Base-by-base conservation (phyloP, 495 filamentous ascomycete genomes). In the Cercophora newfieldiana region DNA sequence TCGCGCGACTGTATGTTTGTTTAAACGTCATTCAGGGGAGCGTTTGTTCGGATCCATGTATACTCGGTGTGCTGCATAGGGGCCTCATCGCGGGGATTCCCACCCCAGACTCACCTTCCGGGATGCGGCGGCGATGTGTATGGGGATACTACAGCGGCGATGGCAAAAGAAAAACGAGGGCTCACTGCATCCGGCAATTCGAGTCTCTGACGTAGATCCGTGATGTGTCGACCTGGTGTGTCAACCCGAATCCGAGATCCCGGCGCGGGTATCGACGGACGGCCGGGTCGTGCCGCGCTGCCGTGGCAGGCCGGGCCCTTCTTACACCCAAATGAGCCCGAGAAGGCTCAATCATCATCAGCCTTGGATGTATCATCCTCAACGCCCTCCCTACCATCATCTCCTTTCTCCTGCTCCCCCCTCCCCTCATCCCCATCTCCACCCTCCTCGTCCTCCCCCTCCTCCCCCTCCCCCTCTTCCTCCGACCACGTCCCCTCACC, bases 401-500 rank as follows among this genome's bases (percentile, higher is more conserved):
- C 57, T 30, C 21, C 29, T 1, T 29, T n/a, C 16, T 51, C 59
- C 31, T 50, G 37, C 14, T 28, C 47, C 6, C 19, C 26, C 44
- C 50, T 18, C 12, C 22, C 47, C 18, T 51, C 59, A 1, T 16
- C 37, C 24, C 24, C 33, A 29, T 47, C 59, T 5, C 28, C 22
- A 16, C 25, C 29, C 4, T 6, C 22, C 18, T 28, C 24, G 4
- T 26, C 44, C 24, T 12, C 33, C 7, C 44, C 44, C 22, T 61
- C 37, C 7, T 47, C 26, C 26, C 30, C 54, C 18, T 18, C 59
- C 10, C 47, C 54, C 21, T 50, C 57, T 0, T 2, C 31, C 7
- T 51, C 63, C 7, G 61, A 21, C 59, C 8, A 31, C 66, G 10
- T 54, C 24, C 59, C 71, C 10, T 63, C 54, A 10, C 18, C 37